Conservation (phyloP, 768 basidiomycete species). For the Phylloporus sp. region DNA sequence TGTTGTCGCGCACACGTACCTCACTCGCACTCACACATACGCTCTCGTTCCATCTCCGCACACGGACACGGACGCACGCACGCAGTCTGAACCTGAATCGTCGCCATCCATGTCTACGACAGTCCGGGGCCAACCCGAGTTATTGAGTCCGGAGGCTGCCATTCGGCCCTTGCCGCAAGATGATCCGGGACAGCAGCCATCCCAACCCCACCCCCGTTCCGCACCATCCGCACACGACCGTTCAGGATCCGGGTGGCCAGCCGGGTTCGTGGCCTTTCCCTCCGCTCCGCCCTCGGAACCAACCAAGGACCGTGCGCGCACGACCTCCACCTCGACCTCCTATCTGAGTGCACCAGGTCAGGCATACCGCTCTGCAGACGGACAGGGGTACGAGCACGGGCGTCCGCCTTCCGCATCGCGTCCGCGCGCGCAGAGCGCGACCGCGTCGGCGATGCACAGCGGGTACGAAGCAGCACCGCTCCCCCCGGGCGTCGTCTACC, state of each 20-base stretch:
- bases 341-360: background rate
- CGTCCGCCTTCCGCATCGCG: constrained; percentile 1
- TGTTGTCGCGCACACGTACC: too few species aligned
- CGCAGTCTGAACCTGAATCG: constrained; percentile 41
- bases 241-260: constrained; percentile 16
- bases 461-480: constrained; percentile 25
- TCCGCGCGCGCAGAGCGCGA: background rate
- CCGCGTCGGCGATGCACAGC: constrained; percentile 3
- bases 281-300: background rate
- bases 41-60: background rate
- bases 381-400: background rate
- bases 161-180: constrained; percentile 25
- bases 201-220: background rate
- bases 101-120: constrained; percentile 29
- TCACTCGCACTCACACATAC: background rate
- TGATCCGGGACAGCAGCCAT: constrained; percentile 1
- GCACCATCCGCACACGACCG: constrained; percentile 5
- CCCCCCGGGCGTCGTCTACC: constrained; percentile 26
- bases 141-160: constrained; percentile 43
- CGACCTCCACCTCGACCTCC: background rate
- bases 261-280: constrained; percentile 17
- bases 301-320: background rate
- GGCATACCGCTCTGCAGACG: background rate
- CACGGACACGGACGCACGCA: background rate
- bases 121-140: constrained; percentile 34